A percentile compares a stretch with the other conserved stretches of the same genome.
These are phyloP conservation scores for Glycyrrhiza uralensis DNA, from an alignment of 306 rosid genomes.

Conservation along the genomic window DNA sequence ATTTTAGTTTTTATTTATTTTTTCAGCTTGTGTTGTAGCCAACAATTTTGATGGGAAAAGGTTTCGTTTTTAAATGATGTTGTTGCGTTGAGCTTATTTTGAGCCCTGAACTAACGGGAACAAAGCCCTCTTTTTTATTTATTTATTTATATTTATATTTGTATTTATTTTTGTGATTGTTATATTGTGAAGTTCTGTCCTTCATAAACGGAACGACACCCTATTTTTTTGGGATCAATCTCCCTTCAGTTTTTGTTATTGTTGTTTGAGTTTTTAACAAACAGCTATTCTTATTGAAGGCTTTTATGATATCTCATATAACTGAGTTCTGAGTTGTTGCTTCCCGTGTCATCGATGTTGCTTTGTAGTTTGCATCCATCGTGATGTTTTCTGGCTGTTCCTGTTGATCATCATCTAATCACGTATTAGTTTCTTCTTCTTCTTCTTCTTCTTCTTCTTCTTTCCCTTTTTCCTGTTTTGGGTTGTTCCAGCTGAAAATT, in stretches of 20 bases:
- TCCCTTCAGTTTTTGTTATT: neutral
- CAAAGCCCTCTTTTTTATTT: neutral
- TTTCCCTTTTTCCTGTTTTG: neutral
- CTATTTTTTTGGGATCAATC: constrained; percentile 34
- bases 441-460: too few relatives aligned
- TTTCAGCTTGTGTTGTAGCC: too few relatives aligned
- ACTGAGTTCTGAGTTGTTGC: constrained; percentile 20
- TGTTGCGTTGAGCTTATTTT: constrained; percentile 24
- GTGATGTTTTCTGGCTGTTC: neutral
- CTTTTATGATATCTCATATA: neutral
- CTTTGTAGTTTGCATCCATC: neutral
- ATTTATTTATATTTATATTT: neutral
- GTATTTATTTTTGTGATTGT: constrained; percentile 1
- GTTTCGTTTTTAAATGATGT: neutral
- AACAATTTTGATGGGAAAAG: neutral
- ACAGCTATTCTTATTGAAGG: neutral
- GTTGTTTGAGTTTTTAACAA: neutral
- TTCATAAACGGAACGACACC: constrained; percentile 24
- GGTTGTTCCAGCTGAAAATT: neutral
- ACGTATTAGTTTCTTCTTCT: neutral
- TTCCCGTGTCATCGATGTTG: neutral
- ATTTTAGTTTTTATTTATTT: neutral
- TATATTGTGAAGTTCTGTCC: constrained; percentile 21
- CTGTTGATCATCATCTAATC: neutral
- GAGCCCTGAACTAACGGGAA: constrained; percentile 44